A percentile compares a stretch with the other conserved stretches of the same genome.
phyloP scores from a whole-genome alignment of 2,329 filamentous ascomycete species.

The Monilinia aucupariae region DNA sequence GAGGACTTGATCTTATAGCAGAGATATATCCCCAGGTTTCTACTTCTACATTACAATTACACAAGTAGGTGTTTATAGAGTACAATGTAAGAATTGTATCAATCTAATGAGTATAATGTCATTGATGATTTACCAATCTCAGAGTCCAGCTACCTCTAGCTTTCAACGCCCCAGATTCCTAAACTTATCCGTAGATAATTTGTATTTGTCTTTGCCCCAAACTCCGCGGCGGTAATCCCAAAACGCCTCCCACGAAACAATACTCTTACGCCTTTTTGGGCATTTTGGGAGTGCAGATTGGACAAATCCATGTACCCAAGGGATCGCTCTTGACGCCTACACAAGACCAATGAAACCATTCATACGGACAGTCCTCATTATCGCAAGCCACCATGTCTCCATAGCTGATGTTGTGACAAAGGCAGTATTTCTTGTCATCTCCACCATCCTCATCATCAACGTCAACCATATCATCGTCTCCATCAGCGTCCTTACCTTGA shows the following conservation, averaged over 20 bases:
- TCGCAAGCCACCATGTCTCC: constrained; percentile 88
- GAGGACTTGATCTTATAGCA: no score
- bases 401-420: constrained; percentile 77
- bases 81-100: background rate
- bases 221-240: background rate
- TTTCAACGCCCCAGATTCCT: background rate
- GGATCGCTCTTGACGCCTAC: constrained; percentile 64
- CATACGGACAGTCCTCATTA: constrained; percentile 72
- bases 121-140: background rate
- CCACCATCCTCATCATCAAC: constrained; percentile 65
- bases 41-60: no score
- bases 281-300: constrained; percentile 49
- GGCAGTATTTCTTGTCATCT: constrained; percentile 73
- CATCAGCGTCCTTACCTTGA: constrained; percentile 45
- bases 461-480: constrained; percentile 49
- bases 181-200: constrained; percentile 1
- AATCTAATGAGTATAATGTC: background rate
- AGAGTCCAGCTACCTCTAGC: background rate
- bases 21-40: no score
- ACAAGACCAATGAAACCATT: constrained; percentile 85
- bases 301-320: constrained; percentile 63
- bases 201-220: background rate
- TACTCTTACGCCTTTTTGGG: background rate
- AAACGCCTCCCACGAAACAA: background rate
- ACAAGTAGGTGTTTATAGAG: background rate